These are phyloP conservation scores for Salvia sclarea DNA, from an alignment of 305 asterid species.

Conservation along the genomic window DNA sequence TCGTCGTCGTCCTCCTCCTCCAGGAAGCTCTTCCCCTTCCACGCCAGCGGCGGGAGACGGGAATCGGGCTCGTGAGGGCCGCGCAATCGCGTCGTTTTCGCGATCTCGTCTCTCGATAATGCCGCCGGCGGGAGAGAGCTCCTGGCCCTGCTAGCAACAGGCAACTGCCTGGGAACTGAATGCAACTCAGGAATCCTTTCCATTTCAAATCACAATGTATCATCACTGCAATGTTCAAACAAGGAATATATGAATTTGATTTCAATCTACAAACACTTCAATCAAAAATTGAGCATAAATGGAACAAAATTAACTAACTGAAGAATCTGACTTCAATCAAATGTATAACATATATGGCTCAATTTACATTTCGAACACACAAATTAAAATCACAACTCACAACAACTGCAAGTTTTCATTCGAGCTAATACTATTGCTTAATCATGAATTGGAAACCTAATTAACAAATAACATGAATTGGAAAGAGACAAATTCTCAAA, in stretches of 20 bases:
- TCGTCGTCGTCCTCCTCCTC: conserved; percentile 63
- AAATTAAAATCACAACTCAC: conserved; percentile 6
- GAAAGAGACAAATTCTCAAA: conserved; percentile 3
- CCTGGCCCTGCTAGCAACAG: conserved; percentile 39
- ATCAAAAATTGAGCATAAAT: conserved; percentile 19
- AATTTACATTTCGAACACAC: not conserved
- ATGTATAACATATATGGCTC: not conserved
- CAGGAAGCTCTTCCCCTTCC: conserved; percentile 66
- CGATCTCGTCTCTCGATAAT: conserved; percentile 45
- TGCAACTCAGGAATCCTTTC: conserved; percentile 65
- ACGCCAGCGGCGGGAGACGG: conserved; percentile 41
- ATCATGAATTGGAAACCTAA: conserved; percentile 21
- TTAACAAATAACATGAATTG: conserved; percentile 5
- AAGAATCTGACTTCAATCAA: conserved; percentile 3
- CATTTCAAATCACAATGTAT: conserved; percentile 53
- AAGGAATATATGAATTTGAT: conserved; percentile 20
- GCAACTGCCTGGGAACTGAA: conserved; percentile 55
- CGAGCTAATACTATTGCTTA: too few species aligned
- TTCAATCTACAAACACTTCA: conserved; percentile 27
- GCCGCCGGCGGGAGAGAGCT: conserved; percentile 39
- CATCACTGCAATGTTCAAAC: conserved; percentile 55
- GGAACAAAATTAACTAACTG: conserved; percentile 1
- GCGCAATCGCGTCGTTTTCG: conserved; percentile 34
- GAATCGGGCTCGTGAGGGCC: conserved; percentile 44
- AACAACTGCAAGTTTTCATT: not conserved